These are phyloP conservation scores for Pseudopediastrum boryanum DNA, from an alignment of 139 green algal genomes.

Conservation along the genomic window DNA sequence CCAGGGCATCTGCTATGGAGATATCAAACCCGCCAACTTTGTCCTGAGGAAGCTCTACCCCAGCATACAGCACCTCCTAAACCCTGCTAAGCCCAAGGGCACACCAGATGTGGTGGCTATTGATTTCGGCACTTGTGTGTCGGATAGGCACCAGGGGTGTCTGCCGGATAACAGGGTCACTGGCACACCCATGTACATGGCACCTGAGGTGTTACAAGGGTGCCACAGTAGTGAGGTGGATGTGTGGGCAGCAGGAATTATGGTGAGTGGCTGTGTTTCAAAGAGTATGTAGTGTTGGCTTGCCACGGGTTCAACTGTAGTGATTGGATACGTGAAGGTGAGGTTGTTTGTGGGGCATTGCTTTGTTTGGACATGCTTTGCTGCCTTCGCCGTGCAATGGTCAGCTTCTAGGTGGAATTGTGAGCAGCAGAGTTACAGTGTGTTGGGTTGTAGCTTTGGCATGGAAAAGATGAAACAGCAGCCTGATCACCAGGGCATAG, in stretches of 20 bases:
- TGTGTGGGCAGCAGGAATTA: constrained; percentile 44
- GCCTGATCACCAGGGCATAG: no score
- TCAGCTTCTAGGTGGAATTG: no score
- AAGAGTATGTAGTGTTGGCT: no score
- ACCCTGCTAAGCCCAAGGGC: constrained; percentile 34
- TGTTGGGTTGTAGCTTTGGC: no score
- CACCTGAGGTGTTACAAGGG: constrained; percentile 33
- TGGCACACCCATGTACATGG: constrained; percentile 47
- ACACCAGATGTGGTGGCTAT: neutral
- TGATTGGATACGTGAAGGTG: no score
- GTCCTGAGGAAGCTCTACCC: constrained; percentile 49
- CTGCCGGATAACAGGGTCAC: constrained; percentile 10
- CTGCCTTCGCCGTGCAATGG: no score
- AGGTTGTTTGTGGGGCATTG: no score
- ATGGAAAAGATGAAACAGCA: no score
- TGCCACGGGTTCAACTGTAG: no score
- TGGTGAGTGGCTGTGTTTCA: constrained; percentile 15
- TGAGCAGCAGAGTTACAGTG: no score
- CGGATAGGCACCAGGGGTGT: neutral
- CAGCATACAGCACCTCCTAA: constrained; percentile 19
- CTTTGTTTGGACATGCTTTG: no score
- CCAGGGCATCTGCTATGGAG: constrained; percentile 51
- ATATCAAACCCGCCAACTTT: constrained; percentile 78
- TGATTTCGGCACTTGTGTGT: constrained; percentile 29
- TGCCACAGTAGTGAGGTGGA: constrained; percentile 35